phyloP scores from a whole-genome alignment of 768 basidiomycete species.

The Lanmaoa rubissima region DNA sequence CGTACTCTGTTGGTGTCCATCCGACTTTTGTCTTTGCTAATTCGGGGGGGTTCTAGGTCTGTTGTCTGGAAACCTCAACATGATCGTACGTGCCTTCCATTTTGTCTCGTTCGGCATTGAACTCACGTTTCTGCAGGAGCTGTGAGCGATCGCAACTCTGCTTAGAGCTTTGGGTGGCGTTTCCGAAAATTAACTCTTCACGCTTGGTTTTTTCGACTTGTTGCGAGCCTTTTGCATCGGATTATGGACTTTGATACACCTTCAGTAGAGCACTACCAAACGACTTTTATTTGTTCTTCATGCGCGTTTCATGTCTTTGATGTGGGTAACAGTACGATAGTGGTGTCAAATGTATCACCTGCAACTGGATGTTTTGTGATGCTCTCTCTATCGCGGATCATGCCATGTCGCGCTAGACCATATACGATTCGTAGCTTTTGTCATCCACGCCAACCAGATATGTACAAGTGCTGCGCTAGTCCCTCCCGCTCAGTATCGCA shows the following conservation, averaged over 20 bases:
- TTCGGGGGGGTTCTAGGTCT: slow-evolving; percentile 40
- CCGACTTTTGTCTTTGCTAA: slow-evolving; percentile 14
- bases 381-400: not conserved
- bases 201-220: slow-evolving; percentile 5
- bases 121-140: slow-evolving; percentile 25
- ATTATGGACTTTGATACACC: slow-evolving; percentile 18
- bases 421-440: not conserved
- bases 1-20: slow-evolving; percentile 13
- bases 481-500: not conserved
- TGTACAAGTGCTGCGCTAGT: too few relatives aligned
- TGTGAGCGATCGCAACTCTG: slow-evolving; percentile 20
- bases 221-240: slow-evolving; percentile 10
- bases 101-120: not conserved
- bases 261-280: slow-evolving; percentile 15
- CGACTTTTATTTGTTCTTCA: not conserved
- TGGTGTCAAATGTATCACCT: not conserved
- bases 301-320: not conserved
- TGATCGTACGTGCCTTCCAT: slow-evolving; percentile 50
- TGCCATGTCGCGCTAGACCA: not conserved
- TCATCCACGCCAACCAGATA: too few relatives aligned
- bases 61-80: slow-evolving; percentile 71
- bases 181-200: slow-evolving; percentile 2
- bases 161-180: not conserved
- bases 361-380: not conserved
- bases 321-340: slow-evolving; percentile 6